Base-by-base conservation (phyloP, 2,329 filamentous ascomycete genomes). In the Trichoderma semiorbis region DNA sequence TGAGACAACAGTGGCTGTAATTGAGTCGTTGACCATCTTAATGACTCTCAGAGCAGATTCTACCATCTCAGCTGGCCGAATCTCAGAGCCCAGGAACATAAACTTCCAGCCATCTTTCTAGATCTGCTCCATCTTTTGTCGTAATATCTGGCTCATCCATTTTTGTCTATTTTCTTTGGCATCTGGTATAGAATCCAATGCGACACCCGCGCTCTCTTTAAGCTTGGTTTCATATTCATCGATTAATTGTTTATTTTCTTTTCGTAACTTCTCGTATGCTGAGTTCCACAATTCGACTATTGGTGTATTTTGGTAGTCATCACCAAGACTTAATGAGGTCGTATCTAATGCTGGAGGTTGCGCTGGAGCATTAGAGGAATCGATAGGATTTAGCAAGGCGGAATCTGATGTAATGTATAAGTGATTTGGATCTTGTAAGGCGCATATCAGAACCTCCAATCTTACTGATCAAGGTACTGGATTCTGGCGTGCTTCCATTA, bases 251-350 rank as follows among this genome's bases (percentile, higher is more conserved):
- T n/a, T 30, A 12, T 69, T 50, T 50, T 69, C 53, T 3, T 30
- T 30, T 7, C 34, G 34, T 32, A 69, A 2, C 24, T 61, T 69
- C 36, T 69, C 66, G 26, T 69, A 69, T 26, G 66, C 66, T 4
- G 43, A 18, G 8, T 61, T 69, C 66, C 66, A 69, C 5, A 69
- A 55, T 26, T 66, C 63, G 21, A 2, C 18, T 66, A 66, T 66
- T 1, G 63, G 18, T 5, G 18, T 66, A 26, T 53, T n/a, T 14
- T 24, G 26, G 47, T 66, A 32, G 28, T 34, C 63, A 2, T 53
- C 28, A 14, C 14, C 36, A 10, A 36, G 16, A 36, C 26, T 69
- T 21, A 7, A 10, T 2, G 55, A n/a, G 24, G 28, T 4, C 8
- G 28, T 21, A 2, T 30, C 16, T 8, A 10, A 30, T 58, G 28